phyloP scores from a whole-genome alignment of 352 stramenopile species.

The Stephanocyclus meneghinianus region DNA sequence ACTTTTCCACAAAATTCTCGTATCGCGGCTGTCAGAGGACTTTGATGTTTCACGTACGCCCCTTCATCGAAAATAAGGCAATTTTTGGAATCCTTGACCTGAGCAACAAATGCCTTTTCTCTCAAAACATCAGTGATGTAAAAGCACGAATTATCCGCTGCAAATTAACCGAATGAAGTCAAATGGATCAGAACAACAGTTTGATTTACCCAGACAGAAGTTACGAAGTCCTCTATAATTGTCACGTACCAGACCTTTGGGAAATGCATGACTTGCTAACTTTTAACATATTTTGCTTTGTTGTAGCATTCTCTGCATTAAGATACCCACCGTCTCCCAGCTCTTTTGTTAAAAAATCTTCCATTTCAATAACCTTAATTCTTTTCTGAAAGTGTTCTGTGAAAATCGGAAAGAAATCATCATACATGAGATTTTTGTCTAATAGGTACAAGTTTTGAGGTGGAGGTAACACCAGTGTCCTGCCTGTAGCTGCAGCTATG shows the following conservation, averaged over 20 bases:
- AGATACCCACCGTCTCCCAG: slow-evolving; percentile 58
- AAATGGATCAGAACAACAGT: background rate
- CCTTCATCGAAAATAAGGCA: slow-evolving; percentile 75
- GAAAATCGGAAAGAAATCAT: slow-evolving; percentile 73
- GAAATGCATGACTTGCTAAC: slow-evolving; percentile 56
- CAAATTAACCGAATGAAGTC: background rate
- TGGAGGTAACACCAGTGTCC: slow-evolving; percentile 78
- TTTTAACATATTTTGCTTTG: slow-evolving; percentile 43
- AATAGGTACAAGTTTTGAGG: slow-evolving; percentile 49
- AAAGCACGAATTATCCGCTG: slow-evolving; percentile 38
- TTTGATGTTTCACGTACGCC: slow-evolving; percentile 35
- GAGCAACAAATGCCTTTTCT: slow-evolving; percentile 46
- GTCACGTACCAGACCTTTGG: slow-evolving; percentile 29
- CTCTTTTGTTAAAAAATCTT: slow-evolving; percentile 68
- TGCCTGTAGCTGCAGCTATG: slow-evolving; percentile 77
- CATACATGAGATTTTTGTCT: slow-evolving; percentile 54
- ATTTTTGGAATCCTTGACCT: slow-evolving; percentile 54
- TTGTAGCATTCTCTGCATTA: slow-evolving; percentile 51
- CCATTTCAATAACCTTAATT: slow-evolving; percentile 70
- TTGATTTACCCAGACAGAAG: background rate
- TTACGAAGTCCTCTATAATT: slow-evolving; percentile 3
- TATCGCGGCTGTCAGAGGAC: slow-evolving; percentile 35
- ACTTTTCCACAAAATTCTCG: slow-evolving; percentile 54
- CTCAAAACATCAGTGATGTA: slow-evolving; percentile 46
- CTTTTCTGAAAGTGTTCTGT: slow-evolving; percentile 62